Conservation (phyloP, 352 stramenopile genomes). For the Globisporangium alternatum region DNA sequence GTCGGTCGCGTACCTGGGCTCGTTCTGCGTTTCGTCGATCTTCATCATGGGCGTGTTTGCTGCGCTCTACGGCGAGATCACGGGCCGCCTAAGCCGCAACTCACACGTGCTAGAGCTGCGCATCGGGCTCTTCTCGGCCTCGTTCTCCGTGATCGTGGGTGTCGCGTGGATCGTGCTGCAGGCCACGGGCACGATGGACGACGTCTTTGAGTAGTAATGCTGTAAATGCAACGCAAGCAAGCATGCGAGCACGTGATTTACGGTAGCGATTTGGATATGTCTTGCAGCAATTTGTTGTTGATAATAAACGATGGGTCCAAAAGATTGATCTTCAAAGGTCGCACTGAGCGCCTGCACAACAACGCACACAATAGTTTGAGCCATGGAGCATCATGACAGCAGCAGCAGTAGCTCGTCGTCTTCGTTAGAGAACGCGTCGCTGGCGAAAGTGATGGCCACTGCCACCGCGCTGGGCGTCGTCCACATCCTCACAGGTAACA, state of each 20-base stretch:
- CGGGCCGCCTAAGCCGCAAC: slow-evolving; percentile 47
- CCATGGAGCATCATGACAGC: not conserved
- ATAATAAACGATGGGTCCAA: not conserved
- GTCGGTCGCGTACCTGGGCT: slow-evolving; percentile 77
- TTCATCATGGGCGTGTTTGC: slow-evolving; percentile 91
- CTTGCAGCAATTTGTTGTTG: not conserved
- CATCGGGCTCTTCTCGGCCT: slow-evolving; percentile 68
- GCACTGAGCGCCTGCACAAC: not conserved
- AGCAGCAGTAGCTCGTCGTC: not conserved
- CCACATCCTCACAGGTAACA: slow-evolving; percentile 52
- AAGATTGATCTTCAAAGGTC: slow-evolving; percentile 2
- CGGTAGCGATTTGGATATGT: no score
- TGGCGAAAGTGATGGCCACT: slow-evolving; percentile 31
- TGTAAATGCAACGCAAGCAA: not conserved
- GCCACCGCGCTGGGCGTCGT: slow-evolving; percentile 45
- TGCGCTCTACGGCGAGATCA: slow-evolving; percentile 76
- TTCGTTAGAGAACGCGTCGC: slow-evolving; percentile 23
- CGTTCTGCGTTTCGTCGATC: slow-evolving; percentile 88
- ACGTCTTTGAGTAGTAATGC: slow-evolving; percentile 56
- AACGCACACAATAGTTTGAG: not conserved
- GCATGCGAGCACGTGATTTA: no score
- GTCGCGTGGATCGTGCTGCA: slow-evolving; percentile 76
- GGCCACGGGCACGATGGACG: slow-evolving; percentile 60
- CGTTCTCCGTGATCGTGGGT: slow-evolving; percentile 72
- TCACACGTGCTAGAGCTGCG: slow-evolving; percentile 59